Percentiles rank a stretch among this genome's conserved stretches.
phyloP scores from a whole-genome alignment of 2,329 filamentous ascomycete species.

The Bretziella fagacearum region DNA sequence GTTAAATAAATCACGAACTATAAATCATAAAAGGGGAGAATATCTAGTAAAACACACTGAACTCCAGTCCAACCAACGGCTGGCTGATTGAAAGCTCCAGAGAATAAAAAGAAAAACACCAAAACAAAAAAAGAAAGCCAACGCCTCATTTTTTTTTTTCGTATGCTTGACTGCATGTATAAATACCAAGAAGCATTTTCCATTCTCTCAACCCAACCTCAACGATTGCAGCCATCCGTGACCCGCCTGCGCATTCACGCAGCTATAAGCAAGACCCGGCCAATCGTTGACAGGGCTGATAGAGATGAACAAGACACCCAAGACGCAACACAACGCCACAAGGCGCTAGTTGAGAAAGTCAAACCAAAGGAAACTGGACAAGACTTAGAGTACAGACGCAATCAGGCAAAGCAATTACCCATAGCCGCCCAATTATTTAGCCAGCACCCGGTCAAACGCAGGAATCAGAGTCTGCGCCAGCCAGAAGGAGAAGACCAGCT shows the following conservation, averaged over 20 bases:
- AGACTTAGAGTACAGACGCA: not conserved
- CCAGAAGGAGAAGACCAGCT: conserved; percentile 99
- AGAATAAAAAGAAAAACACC: not conserved
- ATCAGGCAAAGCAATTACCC: not conserved
- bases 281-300: not conserved
- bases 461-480: conserved; percentile 95
- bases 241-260: no score
- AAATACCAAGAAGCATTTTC: not conserved
- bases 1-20: not conserved
- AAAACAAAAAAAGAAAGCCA: not conserved
- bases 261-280: not conserved
- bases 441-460: conserved; percentile 49
- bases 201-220: no score
- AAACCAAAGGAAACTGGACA: no score
- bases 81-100: not conserved
- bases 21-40: not conserved
- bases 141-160: conserved; percentile 5
- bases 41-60: conserved; percentile 3
- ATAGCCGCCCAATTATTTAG: conserved; percentile 19
- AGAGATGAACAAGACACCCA: not conserved
- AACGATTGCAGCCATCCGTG: no score
- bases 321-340: not conserved
- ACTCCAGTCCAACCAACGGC: not conserved
- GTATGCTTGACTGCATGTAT: not conserved
- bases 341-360: not conserved